A percentile compares a stretch with the other conserved stretches of the same genome.
phyloP scores from a whole-genome alignment of 352 stramenopile species.

The Globisporangium lucens region DNA sequence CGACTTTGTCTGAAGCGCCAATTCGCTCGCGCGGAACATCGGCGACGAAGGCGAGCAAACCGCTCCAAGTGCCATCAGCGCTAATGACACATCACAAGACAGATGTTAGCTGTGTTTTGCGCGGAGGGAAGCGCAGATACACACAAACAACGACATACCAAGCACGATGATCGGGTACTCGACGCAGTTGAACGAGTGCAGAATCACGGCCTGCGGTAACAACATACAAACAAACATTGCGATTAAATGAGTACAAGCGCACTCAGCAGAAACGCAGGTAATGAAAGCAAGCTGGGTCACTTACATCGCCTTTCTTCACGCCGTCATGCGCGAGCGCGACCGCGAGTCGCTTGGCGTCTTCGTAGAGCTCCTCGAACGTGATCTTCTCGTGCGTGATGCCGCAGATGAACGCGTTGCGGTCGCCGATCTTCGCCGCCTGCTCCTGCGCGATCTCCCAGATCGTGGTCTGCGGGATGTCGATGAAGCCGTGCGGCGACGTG shows the following conservation, averaged over 20 bases:
- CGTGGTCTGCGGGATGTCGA: constrained; percentile 42
- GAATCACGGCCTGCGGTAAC: constrained; percentile 34
- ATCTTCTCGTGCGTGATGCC: constrained; percentile 36
- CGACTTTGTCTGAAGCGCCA: constrained; percentile 41
- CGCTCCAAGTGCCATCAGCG: constrained; percentile 43
- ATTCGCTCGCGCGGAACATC: constrained; percentile 46
- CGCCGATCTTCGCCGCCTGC: constrained; percentile 22
- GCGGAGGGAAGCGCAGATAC: not conserved
- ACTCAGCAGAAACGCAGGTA: not conserved
- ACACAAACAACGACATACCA: constrained; percentile 24
- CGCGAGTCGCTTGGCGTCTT: constrained; percentile 26
- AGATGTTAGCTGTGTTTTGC: not conserved
- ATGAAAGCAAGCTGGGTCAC: constrained; percentile 9
- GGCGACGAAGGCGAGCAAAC: constrained; percentile 60
- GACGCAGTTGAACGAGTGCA: constrained; percentile 72
- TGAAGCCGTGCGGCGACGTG: constrained; percentile 45
- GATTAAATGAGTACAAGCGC: constrained; percentile 17
- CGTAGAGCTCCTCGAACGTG: constrained; percentile 30
- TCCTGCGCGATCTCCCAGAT: constrained; percentile 42
- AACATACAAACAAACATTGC: constrained; percentile 4
- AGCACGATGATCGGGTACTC: constrained; percentile 57
- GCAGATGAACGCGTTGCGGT: constrained; percentile 36
- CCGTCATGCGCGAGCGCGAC: constrained; percentile 31
- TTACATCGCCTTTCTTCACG: constrained; percentile 40
- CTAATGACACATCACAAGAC: constrained; percentile 16